phyloP scores from a whole-genome alignment of 2,329 filamentous ascomycete species.

The Fusarium odoratissimum region DNA sequence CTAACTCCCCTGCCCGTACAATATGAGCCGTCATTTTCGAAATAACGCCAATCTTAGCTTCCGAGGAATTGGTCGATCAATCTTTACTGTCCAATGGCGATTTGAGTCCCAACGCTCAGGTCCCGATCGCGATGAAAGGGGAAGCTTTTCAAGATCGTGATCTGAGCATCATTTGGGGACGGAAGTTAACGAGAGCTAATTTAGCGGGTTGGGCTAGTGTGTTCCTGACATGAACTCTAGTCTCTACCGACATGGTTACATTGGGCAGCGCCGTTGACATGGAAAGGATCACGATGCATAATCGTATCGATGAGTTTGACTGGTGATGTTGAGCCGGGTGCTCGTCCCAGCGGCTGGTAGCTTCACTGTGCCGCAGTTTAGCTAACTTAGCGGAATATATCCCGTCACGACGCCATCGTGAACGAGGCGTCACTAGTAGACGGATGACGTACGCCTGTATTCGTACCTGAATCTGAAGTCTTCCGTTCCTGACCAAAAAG shows the following conservation, averaged over 20 bases:
- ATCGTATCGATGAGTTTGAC: neutral
- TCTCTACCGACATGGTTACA: neutral
- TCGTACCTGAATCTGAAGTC: neutral
- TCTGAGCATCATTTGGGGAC: neutral
- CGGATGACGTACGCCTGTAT: neutral
- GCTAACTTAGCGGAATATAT: neutral
- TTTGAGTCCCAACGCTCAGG: neutral
- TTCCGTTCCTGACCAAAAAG: neutral
- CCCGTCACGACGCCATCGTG: neutral
- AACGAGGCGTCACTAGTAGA: neutral
- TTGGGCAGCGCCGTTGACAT: neutral
- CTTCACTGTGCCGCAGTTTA: neutral
- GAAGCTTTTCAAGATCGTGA: neutral
- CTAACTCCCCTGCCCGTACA: neutral
- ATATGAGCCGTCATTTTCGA: neutral
- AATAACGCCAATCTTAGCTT: neutral
- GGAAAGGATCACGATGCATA: neutral
- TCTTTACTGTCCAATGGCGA: neutral
- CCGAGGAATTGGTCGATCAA: neutral
- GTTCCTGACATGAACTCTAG: constrained; percentile 2
- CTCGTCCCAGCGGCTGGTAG: neutral
- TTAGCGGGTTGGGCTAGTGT: neutral
- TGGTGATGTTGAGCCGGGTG: neutral
- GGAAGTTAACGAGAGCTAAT: neutral
- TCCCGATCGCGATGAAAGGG: neutral